These are phyloP conservation scores for Acanthamoeba castellanii DNA, from an alignment of 208 protist species.

Conservation along the genomic window DNA sequence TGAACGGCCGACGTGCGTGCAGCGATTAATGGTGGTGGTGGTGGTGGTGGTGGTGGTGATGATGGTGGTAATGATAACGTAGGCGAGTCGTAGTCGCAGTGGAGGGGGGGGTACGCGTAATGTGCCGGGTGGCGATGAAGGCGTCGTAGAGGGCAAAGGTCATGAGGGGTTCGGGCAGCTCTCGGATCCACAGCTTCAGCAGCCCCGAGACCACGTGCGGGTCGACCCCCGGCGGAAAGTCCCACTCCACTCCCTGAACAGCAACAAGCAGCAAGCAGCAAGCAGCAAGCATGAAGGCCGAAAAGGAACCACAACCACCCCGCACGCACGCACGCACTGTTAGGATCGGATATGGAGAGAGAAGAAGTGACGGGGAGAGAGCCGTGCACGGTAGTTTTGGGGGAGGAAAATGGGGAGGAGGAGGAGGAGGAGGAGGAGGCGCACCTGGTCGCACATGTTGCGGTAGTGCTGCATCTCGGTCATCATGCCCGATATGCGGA, in stretches of 20 bases:
- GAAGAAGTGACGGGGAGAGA: background rate
- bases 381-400: no score
- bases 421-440: background rate
- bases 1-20: no score
- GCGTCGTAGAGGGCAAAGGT: constrained; percentile 36
- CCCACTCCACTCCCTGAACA: background rate
- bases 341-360: background rate
- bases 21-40: no score
- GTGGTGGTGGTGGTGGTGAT: no score
- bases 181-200: constrained; percentile 63
- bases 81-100: no score
- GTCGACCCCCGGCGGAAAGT: constrained; percentile 9
- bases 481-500: constrained; percentile 66
- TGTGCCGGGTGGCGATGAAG: constrained; percentile 7
- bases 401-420: background rate
- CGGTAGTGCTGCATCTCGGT: constrained; percentile 66
- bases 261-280: no score
- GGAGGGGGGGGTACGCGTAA: background rate
- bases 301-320: no score
- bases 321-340: no score
- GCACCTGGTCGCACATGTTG: constrained; percentile 24
- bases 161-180: constrained; percentile 57
- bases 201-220: constrained; percentile 34
- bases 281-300: no score
- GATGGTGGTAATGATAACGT: background rate